Evolutionary conservation across 495 filamentous ascomycete genomes (phyloP), one percentile per base, ranked within the genome.

Genomic region (Neurospora sp.): DNA sequence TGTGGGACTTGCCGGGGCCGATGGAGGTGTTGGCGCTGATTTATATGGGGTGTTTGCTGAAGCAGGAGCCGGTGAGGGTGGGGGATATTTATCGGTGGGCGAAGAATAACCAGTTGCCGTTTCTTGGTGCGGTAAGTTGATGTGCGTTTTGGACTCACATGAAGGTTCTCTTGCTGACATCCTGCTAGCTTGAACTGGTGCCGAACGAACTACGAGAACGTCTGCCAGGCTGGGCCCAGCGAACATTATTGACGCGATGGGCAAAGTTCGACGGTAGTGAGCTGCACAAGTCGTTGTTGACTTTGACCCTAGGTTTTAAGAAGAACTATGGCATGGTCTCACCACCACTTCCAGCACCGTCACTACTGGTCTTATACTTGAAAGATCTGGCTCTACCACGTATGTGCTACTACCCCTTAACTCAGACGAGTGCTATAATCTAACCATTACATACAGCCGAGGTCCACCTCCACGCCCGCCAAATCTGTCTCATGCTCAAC

Each of bases 361-460:
- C 92, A 6, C 76, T 97, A 20, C 79, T 94, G 10, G 89, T 91
- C 73, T 87, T 90, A 46, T 91, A 91, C 73, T 87, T 96, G 38
- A 90, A 86, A 74, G 87, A 92, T 66, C 85, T 98, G 35, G 89
- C 91, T 10, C 84, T 99, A 27, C 96, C 96, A 54, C 79, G 93
- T 95, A 89, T 74, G 88, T 78, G 37, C 39, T n/a, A 12, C 20
- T 6, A n/a, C 16, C 70, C 31, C 0, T n/a, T 70, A 18, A 12
- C 10, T 3, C 2, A 40, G 20, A 38, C 16, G 16, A 23, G 7
- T 14, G 9, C 3, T 39, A 41, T 44, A 23, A 31, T 2, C 11
- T 62, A 27, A 35, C 79, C 84, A 44, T 82, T 70, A 18, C 31
- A 46, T 46, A 20, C 41, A 82, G 80, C 76, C 23, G 92, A 96